Base-by-base conservation (phyloP, 1,284 basidiomycete species). In the Ceratobasidium sp. region DNA sequence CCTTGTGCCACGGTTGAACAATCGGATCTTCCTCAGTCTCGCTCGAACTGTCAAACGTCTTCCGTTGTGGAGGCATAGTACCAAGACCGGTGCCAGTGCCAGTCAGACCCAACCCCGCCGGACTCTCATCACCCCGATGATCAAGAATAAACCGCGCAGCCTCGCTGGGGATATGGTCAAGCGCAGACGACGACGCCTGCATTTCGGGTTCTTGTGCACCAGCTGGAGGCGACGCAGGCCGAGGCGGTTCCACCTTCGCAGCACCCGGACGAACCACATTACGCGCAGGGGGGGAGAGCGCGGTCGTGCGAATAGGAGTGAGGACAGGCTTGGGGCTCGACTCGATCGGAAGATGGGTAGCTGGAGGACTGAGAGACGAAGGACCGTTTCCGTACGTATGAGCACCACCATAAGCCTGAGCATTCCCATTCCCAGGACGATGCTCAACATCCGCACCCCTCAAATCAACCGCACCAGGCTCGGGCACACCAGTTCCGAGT, bases 1-100 rank as follows among this genome's bases (percentile, higher is more conserved):
- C 69, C 31, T 62, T 31, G 44, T 72, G 69, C 57, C 69, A 62
- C 17, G 47, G 24, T 17, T 66, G 50, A 41, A n/a, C 33, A 44
- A 31, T 7, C 22, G 57, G 56, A 17, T 74, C 63, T 27, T 53
- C 63, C 45, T 75, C 81, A 3, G 82, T 82, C 80, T 82, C 82
- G 75, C 81, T 82, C 80, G 56, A 60, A 33, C 69, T 72, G n/a
- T 60, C 69, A 36, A 50, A 72, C 6, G 69, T 62, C 69, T 44
- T 72, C 29, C 57, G 56, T 44, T 72, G 69, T 19, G 56, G 56
- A 24, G 56, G 67, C 14, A 72, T 27, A 27, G 65, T 31, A 27
- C 19, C 69, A 9, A 14, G 2, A 2, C 14, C 33, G 7, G 2
- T 33, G 51, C 56, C 41, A 27, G 36, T 36, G 22, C 54, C 53